Conservation (phyloP, 768 basidiomycete genomes). For the Nidularia sp. region DNA sequence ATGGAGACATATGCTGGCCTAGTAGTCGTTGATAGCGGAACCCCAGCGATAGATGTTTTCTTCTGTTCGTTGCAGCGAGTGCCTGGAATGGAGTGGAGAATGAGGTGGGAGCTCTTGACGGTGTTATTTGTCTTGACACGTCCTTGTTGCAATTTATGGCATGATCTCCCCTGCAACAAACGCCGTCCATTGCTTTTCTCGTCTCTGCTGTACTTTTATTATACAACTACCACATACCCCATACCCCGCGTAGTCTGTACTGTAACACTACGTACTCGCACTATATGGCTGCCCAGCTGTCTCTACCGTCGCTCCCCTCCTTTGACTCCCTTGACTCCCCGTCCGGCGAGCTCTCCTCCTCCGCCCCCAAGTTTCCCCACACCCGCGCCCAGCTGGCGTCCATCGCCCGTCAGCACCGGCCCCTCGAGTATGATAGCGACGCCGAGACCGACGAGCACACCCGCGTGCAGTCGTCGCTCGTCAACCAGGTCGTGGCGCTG, state of each 20-base stretch:
- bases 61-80: no score
- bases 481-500: conserved; percentile 67
- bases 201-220: conserved; percentile 1
- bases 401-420: conserved; percentile 70
- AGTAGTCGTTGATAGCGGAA: no score
- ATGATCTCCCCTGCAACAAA: background rate
- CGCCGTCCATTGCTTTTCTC: background rate
- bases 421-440: conserved; percentile 56
- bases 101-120: no score
- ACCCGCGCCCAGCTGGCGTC: conserved; percentile 77
- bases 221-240: background rate
- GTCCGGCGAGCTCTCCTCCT: background rate
- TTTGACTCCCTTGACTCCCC: background rate
- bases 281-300: background rate
- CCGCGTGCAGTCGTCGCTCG: conserved; percentile 54
- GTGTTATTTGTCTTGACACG: no score
- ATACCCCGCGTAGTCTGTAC: no score
- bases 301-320: background rate
- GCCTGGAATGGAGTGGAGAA: no score
- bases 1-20: no score
- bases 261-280: background rate
- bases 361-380: conserved; percentile 62
- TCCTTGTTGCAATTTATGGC: background rate
- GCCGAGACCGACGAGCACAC: conserved; percentile 46
- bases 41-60: no score